Conservation (phyloP, 2,329 filamentous ascomycete genomes). For the Blumeria hordei region DNA sequence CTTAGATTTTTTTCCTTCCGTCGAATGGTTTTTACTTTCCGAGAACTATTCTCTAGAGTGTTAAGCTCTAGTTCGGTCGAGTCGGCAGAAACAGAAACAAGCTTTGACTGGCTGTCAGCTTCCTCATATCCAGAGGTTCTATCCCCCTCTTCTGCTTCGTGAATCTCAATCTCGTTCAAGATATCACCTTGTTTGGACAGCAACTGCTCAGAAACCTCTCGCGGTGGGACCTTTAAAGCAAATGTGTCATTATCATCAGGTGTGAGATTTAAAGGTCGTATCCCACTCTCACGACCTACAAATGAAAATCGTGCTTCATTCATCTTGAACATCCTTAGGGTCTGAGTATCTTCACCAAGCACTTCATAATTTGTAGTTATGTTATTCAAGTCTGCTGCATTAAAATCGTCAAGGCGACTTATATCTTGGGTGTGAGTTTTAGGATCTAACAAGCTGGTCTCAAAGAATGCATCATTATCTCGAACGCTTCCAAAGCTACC, state of each 20-base stretch:
- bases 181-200: not conserved
- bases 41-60: slow-evolving; percentile 3
- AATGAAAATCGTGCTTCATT: slow-evolving; percentile 2
- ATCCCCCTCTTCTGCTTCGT: not conserved
- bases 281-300: slow-evolving; percentile 11
- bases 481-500: slow-evolving; percentile 25
- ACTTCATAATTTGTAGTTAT: slow-evolving; percentile 5
- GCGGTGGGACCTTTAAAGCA: slow-evolving; percentile 13
- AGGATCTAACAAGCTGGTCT: slow-evolving; percentile 10
- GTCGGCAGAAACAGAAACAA: slow-evolving; percentile 8
- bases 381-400: slow-evolving; percentile 7
- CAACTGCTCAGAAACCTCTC: slow-evolving; percentile 4
- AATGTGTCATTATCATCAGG: slow-evolving; percentile 15
- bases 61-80: slow-evolving; percentile 4
- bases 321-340: slow-evolving; percentile 6
- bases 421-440: slow-evolving; percentile 10
- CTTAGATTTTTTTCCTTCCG: slow-evolving; percentile 25
- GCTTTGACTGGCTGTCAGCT: not conserved
- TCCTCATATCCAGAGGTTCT: not conserved
- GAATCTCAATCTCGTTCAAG: not conserved
- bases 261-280: slow-evolving; percentile 8
- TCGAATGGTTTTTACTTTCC: not conserved
- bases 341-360: slow-evolving; percentile 9
- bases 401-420: slow-evolving; percentile 10
- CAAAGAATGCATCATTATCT: slow-evolving; percentile 26